phyloP scores from a whole-genome alignment of 2,329 filamentous ascomycete genomes.

The Verticillium nubilum region DNA sequence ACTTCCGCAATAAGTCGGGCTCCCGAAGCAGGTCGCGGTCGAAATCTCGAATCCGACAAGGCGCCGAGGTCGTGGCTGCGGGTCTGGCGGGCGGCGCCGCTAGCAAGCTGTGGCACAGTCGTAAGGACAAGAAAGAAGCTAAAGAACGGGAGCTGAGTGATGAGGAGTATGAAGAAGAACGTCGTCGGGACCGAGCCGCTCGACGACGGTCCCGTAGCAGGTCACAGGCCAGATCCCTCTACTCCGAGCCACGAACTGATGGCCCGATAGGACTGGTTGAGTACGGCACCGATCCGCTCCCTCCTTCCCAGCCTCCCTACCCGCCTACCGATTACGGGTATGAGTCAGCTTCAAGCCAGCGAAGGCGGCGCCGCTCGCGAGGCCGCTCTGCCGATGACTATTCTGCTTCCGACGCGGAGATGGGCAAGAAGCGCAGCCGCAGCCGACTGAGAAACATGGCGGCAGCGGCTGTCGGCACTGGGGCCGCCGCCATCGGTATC shows the following conservation, averaged over 20 bases:
- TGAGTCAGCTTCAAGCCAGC: conserved; percentile 43
- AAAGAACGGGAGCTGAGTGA: conserved; percentile 26
- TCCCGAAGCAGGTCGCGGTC: conserved; percentile 28
- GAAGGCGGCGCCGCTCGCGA: conserved; percentile 30
- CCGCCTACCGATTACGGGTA: conserved; percentile 30
- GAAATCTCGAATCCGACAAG: conserved; percentile 43
- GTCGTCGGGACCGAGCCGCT: conserved; percentile 8
- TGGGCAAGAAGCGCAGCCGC: conserved; percentile 43
- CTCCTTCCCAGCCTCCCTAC: conserved; percentile 30
- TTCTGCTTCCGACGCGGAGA: conserved; percentile 25
- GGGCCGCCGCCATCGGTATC: conserved; percentile 57
- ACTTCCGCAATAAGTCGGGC: conserved; percentile 41
- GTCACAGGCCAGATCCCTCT: conserved; percentile 44
- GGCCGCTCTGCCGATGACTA: conserved; percentile 27
- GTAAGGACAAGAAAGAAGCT: conserved; percentile 54
- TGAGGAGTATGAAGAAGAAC: conserved; percentile 21
- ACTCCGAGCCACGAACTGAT: conserved; percentile 52
- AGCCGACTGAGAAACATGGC: conserved; percentile 51
- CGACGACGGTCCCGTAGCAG: conserved; percentile 36
- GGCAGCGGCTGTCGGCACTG: conserved; percentile 47
- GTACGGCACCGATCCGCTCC: conserved; percentile 56
- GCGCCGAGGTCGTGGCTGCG: conserved; percentile 55
- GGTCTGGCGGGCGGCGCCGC: conserved; percentile 56
- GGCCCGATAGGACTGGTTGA: conserved; percentile 64
- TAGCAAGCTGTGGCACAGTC: conserved; percentile 55